Percentiles rank a stretch among this genome's conserved stretches.
Conservation (phyloP, 352 stramenopile genomes). For the Aphanomyces astaci region DNA sequence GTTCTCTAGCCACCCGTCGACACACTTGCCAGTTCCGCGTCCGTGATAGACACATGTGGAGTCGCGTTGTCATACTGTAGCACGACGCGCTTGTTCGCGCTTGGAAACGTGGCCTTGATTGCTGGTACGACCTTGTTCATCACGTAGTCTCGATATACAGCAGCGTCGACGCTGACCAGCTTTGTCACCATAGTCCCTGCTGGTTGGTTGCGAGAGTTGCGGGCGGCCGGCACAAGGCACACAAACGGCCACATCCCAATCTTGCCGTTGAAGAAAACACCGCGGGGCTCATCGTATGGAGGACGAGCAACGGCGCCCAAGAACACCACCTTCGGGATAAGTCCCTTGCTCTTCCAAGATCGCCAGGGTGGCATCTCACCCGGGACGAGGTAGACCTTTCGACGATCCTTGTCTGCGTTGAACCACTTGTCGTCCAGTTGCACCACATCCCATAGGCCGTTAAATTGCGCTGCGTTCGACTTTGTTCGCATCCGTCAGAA, state of each 20-base stretch:
- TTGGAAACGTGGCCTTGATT: background rate
- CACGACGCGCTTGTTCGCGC: background rate
- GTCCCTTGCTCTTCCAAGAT: conserved; percentile 23
- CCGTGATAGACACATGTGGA: conserved; percentile 19
- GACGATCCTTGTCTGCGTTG: background rate
- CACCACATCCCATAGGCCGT: background rate
- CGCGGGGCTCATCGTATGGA: background rate
- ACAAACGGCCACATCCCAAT: background rate
- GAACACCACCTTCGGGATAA: conserved; percentile 34
- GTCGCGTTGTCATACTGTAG: conserved; percentile 4
- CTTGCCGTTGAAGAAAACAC: background rate
- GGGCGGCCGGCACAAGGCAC: background rate
- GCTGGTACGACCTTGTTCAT: background rate
- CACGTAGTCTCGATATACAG: conserved; percentile 23
- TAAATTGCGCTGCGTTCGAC: background rate
- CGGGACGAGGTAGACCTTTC: conserved; percentile 18
- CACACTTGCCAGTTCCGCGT: conserved; percentile 21
- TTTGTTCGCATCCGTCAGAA: background rate
- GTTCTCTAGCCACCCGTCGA: conserved; percentile 10
- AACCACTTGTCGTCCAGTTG: background rate
- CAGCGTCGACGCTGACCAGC: background rate
- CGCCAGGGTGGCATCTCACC: conserved; percentile 21
- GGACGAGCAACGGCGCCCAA: conserved; percentile 21
- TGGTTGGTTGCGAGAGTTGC: background rate
- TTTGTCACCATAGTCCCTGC: background rate